Conservation (phyloP, 192 early-diverging fungal species). For the Spinellus fusiger region DNA sequence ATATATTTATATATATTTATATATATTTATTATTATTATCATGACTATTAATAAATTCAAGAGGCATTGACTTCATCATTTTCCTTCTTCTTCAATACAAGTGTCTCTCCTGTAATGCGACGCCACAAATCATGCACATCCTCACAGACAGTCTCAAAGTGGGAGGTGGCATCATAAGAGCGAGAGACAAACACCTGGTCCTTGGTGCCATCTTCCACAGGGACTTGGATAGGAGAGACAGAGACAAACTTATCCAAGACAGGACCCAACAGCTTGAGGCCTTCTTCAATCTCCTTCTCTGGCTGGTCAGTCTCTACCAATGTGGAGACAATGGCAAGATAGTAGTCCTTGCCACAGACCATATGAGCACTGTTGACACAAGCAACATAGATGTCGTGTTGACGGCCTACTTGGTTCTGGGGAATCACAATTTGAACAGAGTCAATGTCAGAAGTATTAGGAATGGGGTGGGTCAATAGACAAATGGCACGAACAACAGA, state of each 20-base stretch:
- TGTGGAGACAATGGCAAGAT: conserved; percentile 93
- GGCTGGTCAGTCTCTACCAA: conserved; percentile 89
- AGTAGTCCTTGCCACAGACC: conserved; percentile 81
- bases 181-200: conserved; percentile 88
- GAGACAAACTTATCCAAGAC: conserved; percentile 88
- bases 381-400: conserved; percentile 97
- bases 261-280: conserved; percentile 82
- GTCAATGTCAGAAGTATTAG: conserved; percentile 77
- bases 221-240: conserved; percentile 82
- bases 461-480: conserved; percentile 85
- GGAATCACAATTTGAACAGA: conserved; percentile 96
- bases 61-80: neutral
- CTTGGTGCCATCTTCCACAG: conserved; percentile 70
- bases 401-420: conserved; percentile 91
- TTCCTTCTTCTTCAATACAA: conserved; percentile 51
- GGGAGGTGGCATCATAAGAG: conserved; percentile 97
- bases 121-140: conserved; percentile 94
- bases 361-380: conserved; percentile 84
- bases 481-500: conserved; percentile 97
- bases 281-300: conserved; percentile 85
- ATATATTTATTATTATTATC: no score
- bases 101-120: conserved; percentile 67
- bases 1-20: neutral
- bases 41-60: no score
- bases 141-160: conserved; percentile 97